A percentile compares a stretch with the other conserved stretches of the same genome.
Conservation (phyloP, 2,329 filamentous ascomycete species). For the Ophiostoma australiae region DNA sequence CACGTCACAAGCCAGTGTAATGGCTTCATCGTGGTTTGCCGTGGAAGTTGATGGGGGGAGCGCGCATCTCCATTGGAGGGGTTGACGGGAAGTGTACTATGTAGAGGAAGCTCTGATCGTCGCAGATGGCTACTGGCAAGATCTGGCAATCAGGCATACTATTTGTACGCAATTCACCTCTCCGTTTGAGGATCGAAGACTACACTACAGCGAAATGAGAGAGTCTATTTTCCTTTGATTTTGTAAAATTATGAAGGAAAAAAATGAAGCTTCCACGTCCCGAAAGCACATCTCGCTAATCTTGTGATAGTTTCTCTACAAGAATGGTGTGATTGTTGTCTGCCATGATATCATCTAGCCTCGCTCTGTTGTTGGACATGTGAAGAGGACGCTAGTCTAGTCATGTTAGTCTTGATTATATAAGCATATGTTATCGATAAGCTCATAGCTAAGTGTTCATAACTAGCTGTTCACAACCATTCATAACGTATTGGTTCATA, state of each 20-base stretch:
- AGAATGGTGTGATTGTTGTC: slow-evolving; percentile 10
- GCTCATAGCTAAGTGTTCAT: background rate
- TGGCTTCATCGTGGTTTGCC: slow-evolving; percentile 10
- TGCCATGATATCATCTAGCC: slow-evolving; percentile 10
- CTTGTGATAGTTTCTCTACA: background rate
- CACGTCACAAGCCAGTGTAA: background rate
- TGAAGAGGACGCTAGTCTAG: background rate
- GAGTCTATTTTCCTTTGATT: background rate
- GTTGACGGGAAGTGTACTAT: background rate
- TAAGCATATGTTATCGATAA: background rate
- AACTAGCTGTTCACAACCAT: background rate
- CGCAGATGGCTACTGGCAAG: background rate
- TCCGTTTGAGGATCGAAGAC: background rate
- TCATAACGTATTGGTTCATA: background rate
- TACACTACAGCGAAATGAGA: background rate
- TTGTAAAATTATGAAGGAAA: background rate
- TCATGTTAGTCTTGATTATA: background rate
- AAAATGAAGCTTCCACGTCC: background rate
- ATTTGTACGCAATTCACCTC: background rate
- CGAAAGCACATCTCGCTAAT: background rate
- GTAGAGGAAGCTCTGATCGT: background rate
- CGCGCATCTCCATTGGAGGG: background rate
- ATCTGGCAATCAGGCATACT: background rate
- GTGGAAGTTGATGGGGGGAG: background rate
- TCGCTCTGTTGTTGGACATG: background rate